Evolutionary conservation across 305 asterid species (phyloP), one percentile per base, ranked within the genome.

Genomic region (Solanum hybrid): DNA sequence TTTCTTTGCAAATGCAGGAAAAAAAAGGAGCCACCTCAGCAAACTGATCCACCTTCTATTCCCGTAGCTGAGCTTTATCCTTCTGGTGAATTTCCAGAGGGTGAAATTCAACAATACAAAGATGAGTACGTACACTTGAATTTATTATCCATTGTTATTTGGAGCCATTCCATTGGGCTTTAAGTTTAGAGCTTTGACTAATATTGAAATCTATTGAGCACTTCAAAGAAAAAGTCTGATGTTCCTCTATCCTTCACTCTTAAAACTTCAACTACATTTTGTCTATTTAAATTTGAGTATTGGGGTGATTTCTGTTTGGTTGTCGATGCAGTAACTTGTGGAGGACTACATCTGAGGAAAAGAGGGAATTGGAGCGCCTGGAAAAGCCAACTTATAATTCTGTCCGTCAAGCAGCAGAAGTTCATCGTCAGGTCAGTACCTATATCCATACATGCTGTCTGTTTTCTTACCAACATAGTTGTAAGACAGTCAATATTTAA

Each of bases 331-430:
- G 99, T 93, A 97, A 97, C 94, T 91, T 97, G 95, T 97, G 99
- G 99, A 96, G 99, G 92, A 94, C 95, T 83, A 96, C 98, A 77
- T 97, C 99, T n/a, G 98, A 95, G 95, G 99, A 97, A 94, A 97
- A 97, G 94, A 96, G 96, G 93, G 99, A 97, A 92, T 89, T 96
- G 36, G 99, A 97, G 93, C 97, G 98, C 87, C 89, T 96, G 90
- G 99, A 96, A 69, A 96, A 95, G 91, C 99, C 98, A 36, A 91
- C 93, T 69, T 97, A 97, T 92, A 96, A 97, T 89, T 94, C 99
- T 24, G 91, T 97, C 91, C 99, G 99, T 88, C 98, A 94, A 92
- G 99, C 99, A 84, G 99, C 99, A 86, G 99, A 96, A 93, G 99
- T 97, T 91, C 99, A 97, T 91, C 99, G 99, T 35, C 98, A 96